Base-by-base conservation (phyloP, 371 early-diverging fungal species). In the Phascolomyces articulosus region DNA sequence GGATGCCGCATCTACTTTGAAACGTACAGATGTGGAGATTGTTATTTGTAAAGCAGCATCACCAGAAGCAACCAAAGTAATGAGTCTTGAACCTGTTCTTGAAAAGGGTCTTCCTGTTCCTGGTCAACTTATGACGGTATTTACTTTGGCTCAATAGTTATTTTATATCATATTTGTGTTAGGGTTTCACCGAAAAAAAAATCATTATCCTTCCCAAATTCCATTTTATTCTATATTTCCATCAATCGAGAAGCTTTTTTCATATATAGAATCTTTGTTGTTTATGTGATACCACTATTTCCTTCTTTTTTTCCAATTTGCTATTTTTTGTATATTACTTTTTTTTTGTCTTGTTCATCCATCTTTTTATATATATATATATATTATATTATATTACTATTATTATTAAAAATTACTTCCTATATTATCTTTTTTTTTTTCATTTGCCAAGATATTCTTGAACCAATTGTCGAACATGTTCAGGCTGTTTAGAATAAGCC, bases 21-120 rank as follows among this genome's bases (percentile, higher is more conserved):
- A 63, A 21, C 34, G 62, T 21, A 57, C 24, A 9, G 65, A 68
- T 23, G 11, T 70, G 10, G 72, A 81, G 13, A 69, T 65, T 1
- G 62, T 76, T 4, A 72, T 81, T 28, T 74, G 81, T 64, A 65
- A 64, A 27, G 64, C 67, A 27, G 75, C 69, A 4, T 72, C 77
- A 3, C 31, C 27, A 7, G 81, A 76, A 40, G 65, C 70, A 2
- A 40, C 55, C 11, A 41, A 38, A 11, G 75, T 71, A 38, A 66
- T 80, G 71, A 28, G 65, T 26, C 48, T 78, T 31, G 58, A 63
- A 16, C 66, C 69, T 23, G 55, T 65, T 21, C 48, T 72, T 6
- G 44, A 62, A 34, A 47, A 58, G n/a, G 58, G 55, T 6, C 20
- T n/a, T 9, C 66, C 62, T 31, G 11, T 51, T 2, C 62, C 59